Evolutionary conservation across 2,329 filamentous ascomycete species (phyloP).

Genomic region (Macrophomina phaseolina): DNA sequence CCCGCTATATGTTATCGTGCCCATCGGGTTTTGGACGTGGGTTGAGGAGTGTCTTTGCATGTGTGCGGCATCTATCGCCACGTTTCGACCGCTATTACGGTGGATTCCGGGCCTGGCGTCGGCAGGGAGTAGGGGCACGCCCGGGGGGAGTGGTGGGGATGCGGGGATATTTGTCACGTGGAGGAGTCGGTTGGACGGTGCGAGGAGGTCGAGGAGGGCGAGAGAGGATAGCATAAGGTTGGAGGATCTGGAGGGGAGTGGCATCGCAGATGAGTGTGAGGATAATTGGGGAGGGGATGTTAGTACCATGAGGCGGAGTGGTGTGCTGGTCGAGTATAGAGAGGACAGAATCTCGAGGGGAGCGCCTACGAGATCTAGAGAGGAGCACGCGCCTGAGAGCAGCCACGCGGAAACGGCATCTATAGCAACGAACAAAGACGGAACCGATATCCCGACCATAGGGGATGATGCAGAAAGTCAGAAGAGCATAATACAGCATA

Average conservation of each 20-base stretch:
- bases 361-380: not conserved
- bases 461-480: slow-evolving; percentile 1
- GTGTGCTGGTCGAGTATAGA: not conserved
- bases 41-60: slow-evolving; percentile 14
- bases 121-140: not conserved
- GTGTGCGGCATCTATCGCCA: slow-evolving; percentile 11
- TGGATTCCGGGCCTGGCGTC: not conserved
- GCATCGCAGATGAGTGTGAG: not conserved
- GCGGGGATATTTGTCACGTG: not conserved
- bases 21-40: not conserved
- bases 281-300: not conserved
- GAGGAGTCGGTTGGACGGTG: not conserved
- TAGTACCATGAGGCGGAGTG: no score
- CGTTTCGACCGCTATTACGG: slow-evolving; percentile 4
- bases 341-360: no score
- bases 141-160: not conserved
- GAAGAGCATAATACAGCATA: slow-evolving; percentile 4
- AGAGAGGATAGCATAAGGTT: not conserved
- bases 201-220: not conserved
- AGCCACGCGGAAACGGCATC: not conserved
- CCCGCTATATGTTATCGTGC: not conserved
- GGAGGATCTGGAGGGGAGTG: not conserved
- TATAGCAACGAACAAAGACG: not conserved
- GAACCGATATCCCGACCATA: not conserved
- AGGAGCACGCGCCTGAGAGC: no score